Evolutionary conservation across 345 rosid species (phyloP), one percentile per base, ranked within the genome.

Genomic region (Eucalyptus rudis): DNA sequence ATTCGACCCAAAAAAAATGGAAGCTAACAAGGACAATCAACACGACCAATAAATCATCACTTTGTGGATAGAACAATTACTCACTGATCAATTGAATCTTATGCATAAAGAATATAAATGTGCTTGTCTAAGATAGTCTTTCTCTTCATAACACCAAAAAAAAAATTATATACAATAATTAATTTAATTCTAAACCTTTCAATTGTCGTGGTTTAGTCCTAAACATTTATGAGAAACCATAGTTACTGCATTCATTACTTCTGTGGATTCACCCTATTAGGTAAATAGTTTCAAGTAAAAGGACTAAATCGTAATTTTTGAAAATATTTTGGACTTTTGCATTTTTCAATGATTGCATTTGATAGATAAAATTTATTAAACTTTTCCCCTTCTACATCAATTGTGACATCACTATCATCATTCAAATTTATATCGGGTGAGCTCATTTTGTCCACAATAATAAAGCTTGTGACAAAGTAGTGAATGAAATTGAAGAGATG

Each of bases 41-140:
- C 6, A 1, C 0, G 1, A 58, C 3, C 59, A 22, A 20, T 22
- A 54, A 54, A 54, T 54, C 25, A 22, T 22, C 27, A 54, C 0
- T 54, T 19, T 54, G 27, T 54, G 11, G 59, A 54, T 54, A 54
- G 59, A 20, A 20, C 59, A 54, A 54, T 54, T 54, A 8, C 59
- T 54, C 59, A 2, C 27, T 22, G 12, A 54, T 54, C 5, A 20
- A 4, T 54, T 0, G 12, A 54, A 54, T 54, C 27, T 19, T 54
- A 8, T 8, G 59, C 64, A 58, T 58, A 58, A 58, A 58, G n/a
- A 14, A 58, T 10, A 58, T 58, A 58, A 5, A 58, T 58, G 64
- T 58, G 6, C 64, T 25, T 25, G 13, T 58, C n/a, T 5, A 58
- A 58, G 64, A 58, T 58, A 10, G 13, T 58, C 64, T 58, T 25